Evolutionary conservation across 306 rosid species (phyloP).

Genomic region (Cucurbita maxima): DNA sequence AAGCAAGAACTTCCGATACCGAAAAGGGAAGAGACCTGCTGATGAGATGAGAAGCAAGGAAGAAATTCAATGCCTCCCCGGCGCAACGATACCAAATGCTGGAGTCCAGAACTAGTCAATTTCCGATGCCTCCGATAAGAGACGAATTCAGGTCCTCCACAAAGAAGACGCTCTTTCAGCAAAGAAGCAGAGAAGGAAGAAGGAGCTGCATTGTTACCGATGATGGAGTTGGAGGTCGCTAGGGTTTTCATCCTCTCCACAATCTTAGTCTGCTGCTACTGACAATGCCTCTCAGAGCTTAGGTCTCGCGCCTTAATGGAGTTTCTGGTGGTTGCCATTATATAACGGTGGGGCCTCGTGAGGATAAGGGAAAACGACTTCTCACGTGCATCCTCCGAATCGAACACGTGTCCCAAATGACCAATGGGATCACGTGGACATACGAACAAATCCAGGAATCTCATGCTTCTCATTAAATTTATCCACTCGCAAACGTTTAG

Average conservation of each 20-base stretch:
- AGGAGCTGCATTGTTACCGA: neutral
- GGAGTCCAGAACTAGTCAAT: neutral
- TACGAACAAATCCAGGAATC: neutral
- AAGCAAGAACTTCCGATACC: neutral
- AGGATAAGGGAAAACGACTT: neutral
- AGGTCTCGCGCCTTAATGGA: neutral
- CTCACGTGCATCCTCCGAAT: neutral
- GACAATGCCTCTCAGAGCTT: neutral
- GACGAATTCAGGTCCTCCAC: neutral
- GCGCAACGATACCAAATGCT: neutral
- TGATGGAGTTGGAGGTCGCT: neutral
- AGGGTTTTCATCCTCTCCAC: slow-evolving; percentile 6
- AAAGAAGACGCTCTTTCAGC: neutral
- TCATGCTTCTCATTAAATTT: neutral
- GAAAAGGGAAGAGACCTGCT: neutral
- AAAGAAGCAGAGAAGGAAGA: neutral
- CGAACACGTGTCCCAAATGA: neutral
- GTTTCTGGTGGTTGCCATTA: neutral
- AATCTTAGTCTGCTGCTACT: neutral
- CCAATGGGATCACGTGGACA: neutral
- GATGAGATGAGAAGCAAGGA: neutral
- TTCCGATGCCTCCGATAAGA: neutral
- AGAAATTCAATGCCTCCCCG: neutral
- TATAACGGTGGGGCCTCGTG: neutral
- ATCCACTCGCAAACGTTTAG: too few species aligned